These are phyloP conservation scores for Penicillium sp. DNA, from an alignment of 2,329 filamentous ascomycete species.

Conservation along the genomic window DNA sequence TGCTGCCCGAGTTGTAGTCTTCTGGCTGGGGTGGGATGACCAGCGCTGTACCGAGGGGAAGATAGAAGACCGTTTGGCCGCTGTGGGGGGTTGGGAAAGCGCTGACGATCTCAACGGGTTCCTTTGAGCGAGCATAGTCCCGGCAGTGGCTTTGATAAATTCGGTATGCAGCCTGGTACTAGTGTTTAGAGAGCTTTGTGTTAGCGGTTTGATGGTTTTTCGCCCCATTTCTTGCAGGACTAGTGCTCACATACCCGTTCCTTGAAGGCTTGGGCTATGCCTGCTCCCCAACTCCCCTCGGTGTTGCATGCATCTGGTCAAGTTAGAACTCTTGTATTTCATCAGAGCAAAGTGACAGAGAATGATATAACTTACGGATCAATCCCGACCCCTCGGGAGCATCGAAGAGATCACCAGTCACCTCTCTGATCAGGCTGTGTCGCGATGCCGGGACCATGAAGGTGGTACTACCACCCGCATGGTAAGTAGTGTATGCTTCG, in stretches of 20 bases:
- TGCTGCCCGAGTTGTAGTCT: constrained; percentile 34
- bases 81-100: too few species aligned
- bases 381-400: constrained; percentile 58
- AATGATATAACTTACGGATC: constrained; percentile 50
- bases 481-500: background rate
- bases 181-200: background rate
- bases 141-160: constrained; percentile 58
- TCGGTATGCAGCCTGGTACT: constrained; percentile 60
- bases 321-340: background rate
- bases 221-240: background rate
- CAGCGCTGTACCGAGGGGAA: constrained; percentile 56
- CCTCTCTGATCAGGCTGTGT: constrained; percentile 33
- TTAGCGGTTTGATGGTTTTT: background rate
- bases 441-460: background rate
- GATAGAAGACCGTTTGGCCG: constrained; percentile 9
- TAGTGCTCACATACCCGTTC: constrained; percentile 33
- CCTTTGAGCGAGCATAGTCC: constrained; percentile 11
- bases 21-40: constrained; percentile 59
- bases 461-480: background rate
- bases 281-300: constrained; percentile 62
- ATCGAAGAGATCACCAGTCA: constrained; percentile 58
- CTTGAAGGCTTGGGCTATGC: constrained; percentile 62
- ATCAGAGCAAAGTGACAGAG: background rate
- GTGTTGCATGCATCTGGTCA: constrained; percentile 63
- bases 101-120: constrained; percentile 10